A percentile compares a stretch with the other conserved stretches of the same genome.
Conservation (phyloP, 2,329 filamentous ascomycete species). For the Verticillium nubilum region DNA sequence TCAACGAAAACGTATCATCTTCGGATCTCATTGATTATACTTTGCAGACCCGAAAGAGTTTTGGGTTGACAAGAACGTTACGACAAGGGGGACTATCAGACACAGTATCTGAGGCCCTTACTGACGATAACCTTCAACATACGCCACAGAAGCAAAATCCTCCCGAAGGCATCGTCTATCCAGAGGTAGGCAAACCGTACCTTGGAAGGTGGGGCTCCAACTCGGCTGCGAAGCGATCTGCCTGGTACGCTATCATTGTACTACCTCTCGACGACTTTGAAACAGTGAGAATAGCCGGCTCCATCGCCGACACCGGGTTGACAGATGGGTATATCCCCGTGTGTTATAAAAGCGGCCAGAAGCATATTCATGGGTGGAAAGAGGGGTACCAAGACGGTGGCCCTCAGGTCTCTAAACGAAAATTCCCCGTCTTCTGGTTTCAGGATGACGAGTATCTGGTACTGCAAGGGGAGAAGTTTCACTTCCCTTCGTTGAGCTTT, state of each 20-base stretch:
- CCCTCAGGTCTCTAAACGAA: not conserved
- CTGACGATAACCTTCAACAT: no score
- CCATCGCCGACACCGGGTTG: not conserved
- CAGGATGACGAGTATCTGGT: not conserved
- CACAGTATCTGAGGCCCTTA: no score
- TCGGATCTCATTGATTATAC: not conserved
- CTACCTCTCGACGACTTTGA: not conserved
- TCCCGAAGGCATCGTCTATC: not conserved
- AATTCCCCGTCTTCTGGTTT: not conserved
- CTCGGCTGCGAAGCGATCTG: not conserved
- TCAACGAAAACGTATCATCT: not conserved
- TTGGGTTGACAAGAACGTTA: no score
- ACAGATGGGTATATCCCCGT: not conserved
- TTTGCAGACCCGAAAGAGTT: no score
- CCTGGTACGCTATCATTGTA: not conserved
- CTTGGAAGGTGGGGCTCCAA: not conserved
- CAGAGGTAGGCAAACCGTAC: not conserved
- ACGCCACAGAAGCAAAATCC: no score
- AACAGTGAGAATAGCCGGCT: not conserved
- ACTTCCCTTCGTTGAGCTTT: not conserved
- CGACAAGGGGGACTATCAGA: no score
- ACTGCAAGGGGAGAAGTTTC: not conserved
- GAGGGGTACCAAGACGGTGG: not conserved
- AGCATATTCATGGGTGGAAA: not conserved
- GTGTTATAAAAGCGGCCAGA: not conserved